phyloP scores from a whole-genome alignment of 192 early-diverging fungal genomes.

The Coemansia sp. region DNA sequence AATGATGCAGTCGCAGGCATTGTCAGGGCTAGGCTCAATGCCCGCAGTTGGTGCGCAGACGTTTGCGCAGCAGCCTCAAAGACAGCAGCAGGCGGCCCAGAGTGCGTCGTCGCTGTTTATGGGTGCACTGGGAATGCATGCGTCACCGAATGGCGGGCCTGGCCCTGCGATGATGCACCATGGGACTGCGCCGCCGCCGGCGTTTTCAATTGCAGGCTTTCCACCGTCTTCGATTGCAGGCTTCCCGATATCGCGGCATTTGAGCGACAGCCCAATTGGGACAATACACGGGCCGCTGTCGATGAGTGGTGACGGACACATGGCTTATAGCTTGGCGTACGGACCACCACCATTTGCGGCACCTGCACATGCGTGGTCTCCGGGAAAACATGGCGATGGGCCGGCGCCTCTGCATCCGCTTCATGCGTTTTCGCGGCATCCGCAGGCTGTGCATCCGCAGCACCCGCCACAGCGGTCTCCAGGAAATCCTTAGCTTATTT shows the following conservation, averaged over 20 bases:
- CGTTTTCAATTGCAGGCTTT: constrained; percentile 23
- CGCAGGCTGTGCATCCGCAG: not conserved
- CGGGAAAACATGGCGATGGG: constrained; percentile 18
- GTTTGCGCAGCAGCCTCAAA: constrained; percentile 18
- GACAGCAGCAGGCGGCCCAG: constrained; percentile 9
- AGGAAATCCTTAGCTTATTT: not conserved
- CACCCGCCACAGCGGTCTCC: constrained; percentile 22
- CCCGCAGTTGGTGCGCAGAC: constrained; percentile 11
- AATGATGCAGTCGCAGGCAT: constrained; percentile 24
- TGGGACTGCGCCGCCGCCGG: constrained; percentile 5
- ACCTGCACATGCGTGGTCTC: constrained; percentile 17
- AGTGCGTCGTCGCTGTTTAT: constrained; percentile 28
- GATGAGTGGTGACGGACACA: not conserved
- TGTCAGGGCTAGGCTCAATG: constrained; percentile 2
- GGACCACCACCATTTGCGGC: not conserved
- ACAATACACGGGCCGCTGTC: constrained; percentile 5
- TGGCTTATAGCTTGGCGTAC: constrained; percentile 11
- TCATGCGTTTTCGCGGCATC: not conserved
- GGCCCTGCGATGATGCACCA: not conserved
- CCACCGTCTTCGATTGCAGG: constrained; percentile 18
- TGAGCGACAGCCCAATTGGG: constrained; percentile 13
- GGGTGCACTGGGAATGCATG: constrained; percentile 7
- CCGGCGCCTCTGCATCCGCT: constrained; percentile 4
- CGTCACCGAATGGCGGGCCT: not conserved
- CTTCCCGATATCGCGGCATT: constrained; percentile 5